phyloP scores from a whole-genome alignment of 495 filamentous ascomycete genomes.

The Pyrenopolyporus hunteri region DNA sequence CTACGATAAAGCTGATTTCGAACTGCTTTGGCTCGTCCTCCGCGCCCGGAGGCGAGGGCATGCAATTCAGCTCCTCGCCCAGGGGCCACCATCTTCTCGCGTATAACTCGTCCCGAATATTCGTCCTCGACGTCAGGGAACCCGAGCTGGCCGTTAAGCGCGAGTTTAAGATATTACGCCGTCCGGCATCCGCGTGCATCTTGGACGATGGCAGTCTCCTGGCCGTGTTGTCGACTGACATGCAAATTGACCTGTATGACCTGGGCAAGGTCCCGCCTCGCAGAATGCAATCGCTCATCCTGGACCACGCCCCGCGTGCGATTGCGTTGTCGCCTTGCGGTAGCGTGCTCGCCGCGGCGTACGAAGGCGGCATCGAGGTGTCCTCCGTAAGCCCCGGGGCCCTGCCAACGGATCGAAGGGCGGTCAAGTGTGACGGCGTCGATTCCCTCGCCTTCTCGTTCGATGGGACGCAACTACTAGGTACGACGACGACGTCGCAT shows the following conservation, averaged over 20 bases:
- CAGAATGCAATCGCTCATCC: slow-evolving; percentile 68
- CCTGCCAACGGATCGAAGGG: slow-evolving; percentile 70
- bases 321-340: slow-evolving; percentile 83
- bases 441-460: slow-evolving; percentile 81
- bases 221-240: slow-evolving; percentile 79
- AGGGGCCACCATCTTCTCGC: slow-evolving; percentile 75
- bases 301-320: slow-evolving; percentile 77
- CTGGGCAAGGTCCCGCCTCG: slow-evolving; percentile 66
- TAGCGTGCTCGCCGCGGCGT: slow-evolving; percentile 82
- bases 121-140: slow-evolving; percentile 71
- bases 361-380: slow-evolving; percentile 85
- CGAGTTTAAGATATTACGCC: slow-evolving; percentile 78
- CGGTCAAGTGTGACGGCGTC: slow-evolving; percentile 80
- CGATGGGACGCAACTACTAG: slow-evolving; percentile 84
- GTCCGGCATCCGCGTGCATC: slow-evolving; percentile 79
- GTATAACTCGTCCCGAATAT: slow-evolving; percentile 85
- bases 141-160: slow-evolving; percentile 66
- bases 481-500: slow-evolving; percentile 69
- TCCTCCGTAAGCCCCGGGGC: slow-evolving; percentile 71
- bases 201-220: slow-evolving; percentile 77
- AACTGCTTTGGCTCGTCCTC: slow-evolving; percentile 83
- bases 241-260: slow-evolving; percentile 82
- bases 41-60: slow-evolving; percentile 81
- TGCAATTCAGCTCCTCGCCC: slow-evolving; percentile 80
- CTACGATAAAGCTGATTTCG: slow-evolving; percentile 77